Conservation (phyloP, 179 eudicot genomes). For the Heliamphora ciliata region DNA sequence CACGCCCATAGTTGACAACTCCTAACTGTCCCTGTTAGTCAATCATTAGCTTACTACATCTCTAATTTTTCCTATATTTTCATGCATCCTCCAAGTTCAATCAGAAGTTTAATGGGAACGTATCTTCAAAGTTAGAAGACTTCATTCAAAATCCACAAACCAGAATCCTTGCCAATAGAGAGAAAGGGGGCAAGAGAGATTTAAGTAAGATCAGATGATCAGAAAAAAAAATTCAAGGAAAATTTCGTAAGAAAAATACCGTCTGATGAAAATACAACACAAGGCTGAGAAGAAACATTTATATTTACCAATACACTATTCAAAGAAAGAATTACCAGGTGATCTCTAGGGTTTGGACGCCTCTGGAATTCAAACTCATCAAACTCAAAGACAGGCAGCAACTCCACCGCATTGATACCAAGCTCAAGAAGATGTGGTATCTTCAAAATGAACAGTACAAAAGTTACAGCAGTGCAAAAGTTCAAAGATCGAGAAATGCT, state of each 20-base stretch:
- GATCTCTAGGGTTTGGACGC: constrained; percentile 86
- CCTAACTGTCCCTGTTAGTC: background rate
- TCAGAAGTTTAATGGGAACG: background rate
- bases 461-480: background rate
- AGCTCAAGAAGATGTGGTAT: constrained; percentile 97
- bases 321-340: constrained; percentile 51
- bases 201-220: background rate
- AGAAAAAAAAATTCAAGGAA: too few relatives aligned
- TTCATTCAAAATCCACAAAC: constrained; percentile 7
- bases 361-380: constrained; percentile 98
- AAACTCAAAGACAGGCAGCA: constrained; percentile 95
- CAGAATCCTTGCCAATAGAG: background rate
- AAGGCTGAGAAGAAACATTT: background rate
- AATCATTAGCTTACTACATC: background rate
- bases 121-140: background rate
- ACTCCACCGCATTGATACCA: constrained; percentile 92
- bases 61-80: background rate
- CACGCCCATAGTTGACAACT: background rate
- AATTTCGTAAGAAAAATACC: background rate
- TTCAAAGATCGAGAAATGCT: background rate
- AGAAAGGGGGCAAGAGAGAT: background rate
- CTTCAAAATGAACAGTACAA: constrained; percentile 30
- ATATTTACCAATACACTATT: constrained; percentile 1
- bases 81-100: background rate
- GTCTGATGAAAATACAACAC: background rate